phyloP scores from a whole-genome alignment of 768 basidiomycete species.

The Dictyophora rubrovolvata region DNA sequence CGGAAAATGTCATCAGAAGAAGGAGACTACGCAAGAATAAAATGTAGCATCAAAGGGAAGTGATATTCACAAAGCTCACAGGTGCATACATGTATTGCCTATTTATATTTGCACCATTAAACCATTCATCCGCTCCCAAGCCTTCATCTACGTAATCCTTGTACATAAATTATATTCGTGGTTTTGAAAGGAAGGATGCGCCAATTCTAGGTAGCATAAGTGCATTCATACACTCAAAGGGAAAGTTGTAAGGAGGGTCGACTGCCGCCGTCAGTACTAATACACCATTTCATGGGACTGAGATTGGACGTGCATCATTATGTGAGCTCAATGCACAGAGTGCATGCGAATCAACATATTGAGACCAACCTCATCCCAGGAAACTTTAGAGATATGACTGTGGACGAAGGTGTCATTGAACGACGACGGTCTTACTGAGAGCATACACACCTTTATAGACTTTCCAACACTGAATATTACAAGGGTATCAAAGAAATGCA shows the following conservation, averaged over 20 bases:
- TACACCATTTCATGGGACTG: not conserved
- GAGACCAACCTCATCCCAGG: not conserved
- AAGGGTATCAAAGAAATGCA: not conserved
- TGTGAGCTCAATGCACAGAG: not conserved
- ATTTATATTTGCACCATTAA: too few relatives aligned
- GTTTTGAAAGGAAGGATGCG: too few relatives aligned
- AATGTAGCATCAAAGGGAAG: too few relatives aligned
- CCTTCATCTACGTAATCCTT: too few relatives aligned
- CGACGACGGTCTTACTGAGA: not conserved
- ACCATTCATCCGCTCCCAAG: too few relatives aligned
- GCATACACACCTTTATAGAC: not conserved
- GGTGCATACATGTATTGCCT: too few relatives aligned
- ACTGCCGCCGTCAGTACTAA: not conserved
- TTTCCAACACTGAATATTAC: not conserved
- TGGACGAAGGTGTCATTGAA: not conserved
- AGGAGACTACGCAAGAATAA: too few relatives aligned
- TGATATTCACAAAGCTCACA: too few relatives aligned
- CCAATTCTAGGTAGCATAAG: too few relatives aligned
- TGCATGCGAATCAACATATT: not conserved
- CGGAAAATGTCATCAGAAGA: too few relatives aligned
- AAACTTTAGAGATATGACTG: not conserved
- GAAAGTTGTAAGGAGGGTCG: not conserved
- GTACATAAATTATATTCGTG: too few relatives aligned
- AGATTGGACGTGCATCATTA: conserved; percentile 9
- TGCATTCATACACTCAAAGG: not conserved